A percentile compares a stretch with the other conserved stretches of the same genome.
phyloP scores from a whole-genome alignment of 176 grass and related monocot genomes.

The Saccharum officinarum region DNA sequence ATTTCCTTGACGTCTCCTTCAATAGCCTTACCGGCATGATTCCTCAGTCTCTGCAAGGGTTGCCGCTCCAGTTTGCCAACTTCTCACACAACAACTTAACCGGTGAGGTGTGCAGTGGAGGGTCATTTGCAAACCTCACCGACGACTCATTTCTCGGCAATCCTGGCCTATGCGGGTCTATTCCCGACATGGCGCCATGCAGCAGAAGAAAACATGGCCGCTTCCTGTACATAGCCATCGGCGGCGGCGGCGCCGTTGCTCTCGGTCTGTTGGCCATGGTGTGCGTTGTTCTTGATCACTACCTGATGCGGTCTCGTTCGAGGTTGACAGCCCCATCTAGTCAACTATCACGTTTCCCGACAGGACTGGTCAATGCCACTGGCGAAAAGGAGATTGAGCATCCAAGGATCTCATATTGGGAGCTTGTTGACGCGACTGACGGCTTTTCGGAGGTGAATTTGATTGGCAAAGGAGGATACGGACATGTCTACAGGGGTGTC shows the following conservation, averaged over 20 bases:
- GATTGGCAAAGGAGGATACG: slow-evolving; percentile 54
- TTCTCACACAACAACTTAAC: slow-evolving; percentile 70
- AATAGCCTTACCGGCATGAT: slow-evolving; percentile 50
- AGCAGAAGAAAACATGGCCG: background rate
- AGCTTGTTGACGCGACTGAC: slow-evolving; percentile 58
- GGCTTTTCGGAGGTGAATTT: slow-evolving; percentile 54
- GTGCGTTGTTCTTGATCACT: background rate
- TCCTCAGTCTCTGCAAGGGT: slow-evolving; percentile 52
- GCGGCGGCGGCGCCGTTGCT: background rate
- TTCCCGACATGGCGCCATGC: slow-evolving; percentile 41
- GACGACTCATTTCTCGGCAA: slow-evolving; percentile 57
- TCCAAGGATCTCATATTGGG: slow-evolving; percentile 62
- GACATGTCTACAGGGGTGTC: slow-evolving; percentile 63
- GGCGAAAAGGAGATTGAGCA: slow-evolving; percentile 43
- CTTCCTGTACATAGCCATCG: background rate
- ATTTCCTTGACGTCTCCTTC: slow-evolving; percentile 59
- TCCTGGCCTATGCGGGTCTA: slow-evolving; percentile 54
- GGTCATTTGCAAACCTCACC: slow-evolving; percentile 45
- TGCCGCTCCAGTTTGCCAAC: slow-evolving; percentile 44
- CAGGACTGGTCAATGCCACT: background rate
- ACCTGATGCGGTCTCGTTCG: background rate
- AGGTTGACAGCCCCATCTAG: background rate
- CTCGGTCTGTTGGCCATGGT: background rate
- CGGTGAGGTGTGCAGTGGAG: slow-evolving; percentile 42
- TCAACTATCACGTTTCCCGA: background rate